Base-by-base conservation (phyloP, 2,329 filamentous ascomycete genomes). In the Aspergillus ibericus region DNA sequence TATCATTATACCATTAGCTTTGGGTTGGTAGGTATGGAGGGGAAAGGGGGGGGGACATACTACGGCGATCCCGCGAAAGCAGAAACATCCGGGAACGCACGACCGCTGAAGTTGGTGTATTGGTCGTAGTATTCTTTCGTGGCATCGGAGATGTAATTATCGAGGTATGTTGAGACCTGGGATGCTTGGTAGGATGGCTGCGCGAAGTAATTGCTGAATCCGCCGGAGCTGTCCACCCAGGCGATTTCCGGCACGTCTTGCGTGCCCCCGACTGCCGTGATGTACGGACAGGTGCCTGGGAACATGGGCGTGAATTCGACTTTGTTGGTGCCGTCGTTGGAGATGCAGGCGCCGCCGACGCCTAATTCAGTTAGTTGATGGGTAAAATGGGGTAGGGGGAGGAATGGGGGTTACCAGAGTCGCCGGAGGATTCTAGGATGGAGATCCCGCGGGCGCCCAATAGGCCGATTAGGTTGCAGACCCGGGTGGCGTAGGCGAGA, bases 361-460 rank as follows among this genome's bases (percentile, higher is more conserved):
- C 53, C 53, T 55, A 20, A 8, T 6, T n/a, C 3, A 8, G 2
- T 22, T 20, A 32, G 18, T 38, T n/a, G n/a, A 6, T n/a, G 25
- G n/a, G 8, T 12, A 2, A 27, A 3, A 16, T 10, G 9, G 1
- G 15, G n/a, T n/a, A n/a, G n/a, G 10, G 9, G 16, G 16, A 38
- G 16, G 22, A 4, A 54, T 6, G 27, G 9, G 25, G 10, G 55
- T 46, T 60, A 69, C 66, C 67, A 29, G 72, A 70, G 67, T 88
- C 85, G 6, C 86, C 86, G 2, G 82, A 84, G 10, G 82, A 80
- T 69, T 88, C 85, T 29, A 90, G 74, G n/a, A 89, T 78, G 1
- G 83, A 83, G 4, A 88, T 82, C n/a, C 88, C 88, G 40, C 87
- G 84, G 1, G 85, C 82, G n/a, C 86, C 87, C 32, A 90, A 83